These are phyloP conservation scores for Cephaloascus albidus DNA, from an alignment of 805 yeast genomes.

Conservation along the genomic window DNA sequence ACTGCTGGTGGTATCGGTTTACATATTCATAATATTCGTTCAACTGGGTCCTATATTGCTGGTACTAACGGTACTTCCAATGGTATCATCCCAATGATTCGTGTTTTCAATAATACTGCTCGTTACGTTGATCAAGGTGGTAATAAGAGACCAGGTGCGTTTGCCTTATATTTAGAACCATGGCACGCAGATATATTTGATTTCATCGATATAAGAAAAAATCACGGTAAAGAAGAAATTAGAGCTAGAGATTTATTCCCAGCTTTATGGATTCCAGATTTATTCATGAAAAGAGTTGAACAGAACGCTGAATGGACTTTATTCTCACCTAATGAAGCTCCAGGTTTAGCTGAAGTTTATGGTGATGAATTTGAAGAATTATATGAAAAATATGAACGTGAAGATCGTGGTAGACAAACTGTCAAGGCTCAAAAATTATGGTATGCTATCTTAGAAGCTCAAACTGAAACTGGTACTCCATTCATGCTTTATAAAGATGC, in stretches of 20 bases:
- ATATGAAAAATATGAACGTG: slow-evolving; percentile 64
- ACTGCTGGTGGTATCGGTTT: slow-evolving; percentile 95
- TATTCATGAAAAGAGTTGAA: slow-evolving; percentile 89
- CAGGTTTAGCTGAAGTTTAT: slow-evolving; percentile 73
- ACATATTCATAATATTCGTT: slow-evolving; percentile 79
- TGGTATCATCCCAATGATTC: slow-evolving; percentile 92
- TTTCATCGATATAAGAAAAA: slow-evolving; percentile 78
- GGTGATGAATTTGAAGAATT: slow-evolving; percentile 76
- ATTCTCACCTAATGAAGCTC: slow-evolving; percentile 84
- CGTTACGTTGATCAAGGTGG: slow-evolving; percentile 98
- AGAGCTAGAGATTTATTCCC: slow-evolving; percentile 90
- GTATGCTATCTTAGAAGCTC: slow-evolving; percentile 84
- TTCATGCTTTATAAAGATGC: slow-evolving; percentile 91
- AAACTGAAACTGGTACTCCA: slow-evolving; percentile 95
- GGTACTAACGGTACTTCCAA: slow-evolving; percentile 90
- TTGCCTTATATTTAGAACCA: slow-evolving; percentile 89
- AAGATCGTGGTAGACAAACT: slow-evolving; percentile 53
- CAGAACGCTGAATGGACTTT: slow-evolving; percentile 74
- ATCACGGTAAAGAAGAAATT: slow-evolving; percentile 90
- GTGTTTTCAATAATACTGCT: slow-evolving; percentile 93
- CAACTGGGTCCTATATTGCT: slow-evolving; percentile 80
- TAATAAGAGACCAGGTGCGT: slow-evolving; percentile 96
- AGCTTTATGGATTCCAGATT: slow-evolving; percentile 92
- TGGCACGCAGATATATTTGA: slow-evolving; percentile 95
- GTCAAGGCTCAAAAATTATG: slow-evolving; percentile 86